A percentile compares a stretch with the other conserved stretches of the same genome.
These are phyloP conservation scores for Paraphaeosphaeria sporulosa DNA, from an alignment of 2,329 filamentous ascomycete genomes.

Conservation along the genomic window DNA sequence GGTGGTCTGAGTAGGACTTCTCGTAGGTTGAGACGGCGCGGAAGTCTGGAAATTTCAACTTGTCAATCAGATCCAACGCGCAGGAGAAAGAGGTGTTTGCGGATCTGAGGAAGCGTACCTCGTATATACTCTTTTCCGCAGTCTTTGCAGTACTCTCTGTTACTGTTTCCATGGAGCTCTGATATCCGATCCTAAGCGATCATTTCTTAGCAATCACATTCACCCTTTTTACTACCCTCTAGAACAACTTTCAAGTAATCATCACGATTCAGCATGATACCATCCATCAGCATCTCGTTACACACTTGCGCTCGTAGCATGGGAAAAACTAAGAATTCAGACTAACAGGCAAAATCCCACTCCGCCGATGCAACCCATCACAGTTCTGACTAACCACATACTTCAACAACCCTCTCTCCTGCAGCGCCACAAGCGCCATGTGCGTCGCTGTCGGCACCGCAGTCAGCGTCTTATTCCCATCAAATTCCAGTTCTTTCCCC, in stretches of 20 bases:
- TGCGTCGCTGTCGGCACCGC: slow-evolving; percentile 9
- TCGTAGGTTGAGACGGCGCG: slow-evolving; percentile 5
- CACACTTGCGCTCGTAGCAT: neutral
- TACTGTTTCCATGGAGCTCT: slow-evolving; percentile 9
- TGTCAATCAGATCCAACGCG: neutral
- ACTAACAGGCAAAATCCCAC: slow-evolving; percentile 6
- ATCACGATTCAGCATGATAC: too few relatives aligned
- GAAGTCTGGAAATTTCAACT: neutral
- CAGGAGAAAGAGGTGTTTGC: neutral
- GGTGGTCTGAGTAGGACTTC: slow-evolving; percentile 4
- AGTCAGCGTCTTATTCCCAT: slow-evolving; percentile 2
- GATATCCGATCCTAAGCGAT: slow-evolving; percentile 7
- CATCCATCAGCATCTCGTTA: too few relatives aligned
- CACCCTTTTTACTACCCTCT: neutral
- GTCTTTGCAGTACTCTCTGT: slow-evolving; percentile 8
- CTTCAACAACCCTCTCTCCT: slow-evolving; percentile 4
- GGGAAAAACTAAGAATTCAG: neutral
- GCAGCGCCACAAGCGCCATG: slow-evolving; percentile 11
- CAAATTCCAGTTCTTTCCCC: slow-evolving; percentile 6
- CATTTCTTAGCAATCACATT: neutral
- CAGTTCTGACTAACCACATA: slow-evolving; percentile 12
- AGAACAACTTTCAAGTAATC: too few relatives aligned
- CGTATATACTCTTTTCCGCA: slow-evolving; percentile 10
- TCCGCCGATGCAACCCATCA: slow-evolving; percentile 11
- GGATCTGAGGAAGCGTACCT: neutral